phyloP scores from a whole-genome alignment of 441 rosid species.

The Manihot esculenta region DNA sequence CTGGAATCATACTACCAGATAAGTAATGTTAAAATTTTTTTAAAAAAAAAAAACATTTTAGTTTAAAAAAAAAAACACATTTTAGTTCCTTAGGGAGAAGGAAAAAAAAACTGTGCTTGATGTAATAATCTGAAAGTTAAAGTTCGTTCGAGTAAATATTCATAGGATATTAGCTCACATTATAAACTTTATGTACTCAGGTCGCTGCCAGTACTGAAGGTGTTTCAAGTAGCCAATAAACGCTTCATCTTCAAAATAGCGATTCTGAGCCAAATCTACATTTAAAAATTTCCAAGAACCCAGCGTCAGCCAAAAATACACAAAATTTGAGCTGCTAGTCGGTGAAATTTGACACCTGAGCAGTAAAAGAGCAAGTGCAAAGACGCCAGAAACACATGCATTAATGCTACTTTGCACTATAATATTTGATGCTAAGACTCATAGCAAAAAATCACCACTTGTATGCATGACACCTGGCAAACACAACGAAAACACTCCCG shows the following conservation, averaged over 20 bases:
- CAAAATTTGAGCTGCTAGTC: too few relatives aligned
- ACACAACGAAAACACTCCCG: too few relatives aligned
- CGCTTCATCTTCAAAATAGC: slow-evolving; percentile 95
- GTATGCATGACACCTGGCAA: too few relatives aligned
- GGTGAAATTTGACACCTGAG: slow-evolving; percentile 6
- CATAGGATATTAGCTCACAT: slow-evolving; percentile 55
- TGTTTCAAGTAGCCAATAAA: slow-evolving; percentile 94
- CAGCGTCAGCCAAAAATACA: too few relatives aligned
- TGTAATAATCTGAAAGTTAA: neutral
- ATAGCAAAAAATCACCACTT: neutral
- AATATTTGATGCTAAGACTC: neutral
- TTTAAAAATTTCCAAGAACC: too few relatives aligned
- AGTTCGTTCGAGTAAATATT: neutral
- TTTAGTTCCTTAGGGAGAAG: neutral
- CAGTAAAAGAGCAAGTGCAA: too few relatives aligned
- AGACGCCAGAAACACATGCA: neutral
- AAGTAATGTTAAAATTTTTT: neutral
- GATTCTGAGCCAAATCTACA: slow-evolving; percentile 97
- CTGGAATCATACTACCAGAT: slow-evolving; percentile 42
- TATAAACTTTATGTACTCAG: slow-evolving; percentile 82
- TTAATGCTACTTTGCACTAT: neutral
- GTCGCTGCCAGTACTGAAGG: slow-evolving; percentile 95
- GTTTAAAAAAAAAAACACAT: neutral
- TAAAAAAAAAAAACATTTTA: too few relatives aligned
- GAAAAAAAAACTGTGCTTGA: neutral